Evolutionary conservation across 2,329 filamentous ascomycete species (phyloP).

Genomic region (Fusarium sp.): DNA sequence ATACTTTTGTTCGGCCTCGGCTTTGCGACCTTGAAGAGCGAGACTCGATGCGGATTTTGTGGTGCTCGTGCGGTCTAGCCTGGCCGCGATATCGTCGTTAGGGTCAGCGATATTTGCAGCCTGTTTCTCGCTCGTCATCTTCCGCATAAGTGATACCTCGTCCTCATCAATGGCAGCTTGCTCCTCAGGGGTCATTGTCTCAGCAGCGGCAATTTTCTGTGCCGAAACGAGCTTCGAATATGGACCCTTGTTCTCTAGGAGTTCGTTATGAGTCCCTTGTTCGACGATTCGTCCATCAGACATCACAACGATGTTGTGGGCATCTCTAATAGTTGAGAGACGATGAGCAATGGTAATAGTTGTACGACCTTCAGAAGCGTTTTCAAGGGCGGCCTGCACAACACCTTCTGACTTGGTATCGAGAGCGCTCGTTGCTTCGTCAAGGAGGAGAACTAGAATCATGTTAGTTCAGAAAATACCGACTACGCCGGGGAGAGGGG

Average conservation of each 20-base stretch:
- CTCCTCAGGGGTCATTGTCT: slow-evolving; percentile 61
- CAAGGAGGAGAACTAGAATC: slow-evolving; percentile 76
- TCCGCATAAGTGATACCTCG: slow-evolving; percentile 60
- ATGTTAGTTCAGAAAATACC: slow-evolving; percentile 1
- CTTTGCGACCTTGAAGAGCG: slow-evolving; percentile 65
- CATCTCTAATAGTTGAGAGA: slow-evolving; percentile 90
- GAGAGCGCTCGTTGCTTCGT: slow-evolving; percentile 92
- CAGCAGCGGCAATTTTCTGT: slow-evolving; percentile 77
- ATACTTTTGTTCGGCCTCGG: slow-evolving; percentile 66
- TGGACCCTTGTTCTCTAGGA: slow-evolving; percentile 74
- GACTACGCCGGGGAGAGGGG: too few relatives aligned
- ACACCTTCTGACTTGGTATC: slow-evolving; percentile 95
- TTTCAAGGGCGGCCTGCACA: slow-evolving; percentile 91
- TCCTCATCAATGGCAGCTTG: slow-evolving; percentile 58
- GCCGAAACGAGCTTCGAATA: slow-evolving; percentile 89
- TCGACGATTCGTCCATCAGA: slow-evolving; percentile 85
- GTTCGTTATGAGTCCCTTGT: slow-evolving; percentile 84
- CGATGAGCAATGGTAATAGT: slow-evolving; percentile 97
- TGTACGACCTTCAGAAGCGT: slow-evolving; percentile 83
- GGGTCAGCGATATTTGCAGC: slow-evolving; percentile 61
- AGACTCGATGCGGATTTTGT: slow-evolving; percentile 73
- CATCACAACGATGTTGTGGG: slow-evolving; percentile 97
- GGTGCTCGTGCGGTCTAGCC: slow-evolving; percentile 63
- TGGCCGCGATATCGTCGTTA: slow-evolving; percentile 67
- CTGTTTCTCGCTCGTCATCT: slow-evolving; percentile 53